These are phyloP conservation scores for Lipomyces mesembrius DNA, from an alignment of 805 yeast species.

Conservation along the genomic window DNA sequence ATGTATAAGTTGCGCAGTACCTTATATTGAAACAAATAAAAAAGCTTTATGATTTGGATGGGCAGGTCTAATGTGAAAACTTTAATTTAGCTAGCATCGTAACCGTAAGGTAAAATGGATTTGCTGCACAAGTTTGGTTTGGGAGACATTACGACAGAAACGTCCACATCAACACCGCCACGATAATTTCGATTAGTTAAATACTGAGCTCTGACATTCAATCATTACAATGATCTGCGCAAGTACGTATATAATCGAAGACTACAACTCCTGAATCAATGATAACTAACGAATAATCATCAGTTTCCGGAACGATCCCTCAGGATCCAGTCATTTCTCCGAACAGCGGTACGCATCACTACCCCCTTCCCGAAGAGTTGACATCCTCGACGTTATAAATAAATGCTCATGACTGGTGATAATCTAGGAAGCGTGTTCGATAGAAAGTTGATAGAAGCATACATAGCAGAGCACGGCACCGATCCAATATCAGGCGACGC, in stretches of 20 bases:
- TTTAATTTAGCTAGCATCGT: neutral
- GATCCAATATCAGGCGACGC: slow-evolving; percentile 80
- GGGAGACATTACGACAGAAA: too few species aligned
- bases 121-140: too few species aligned
- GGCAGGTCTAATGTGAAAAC: neutral
- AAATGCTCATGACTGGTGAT: neutral
- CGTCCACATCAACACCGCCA: too few species aligned
- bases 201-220: neutral
- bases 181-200: neutral
- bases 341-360: slow-evolving; percentile 30
- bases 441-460: slow-evolving; percentile 59
- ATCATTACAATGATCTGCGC: slow-evolving; percentile 6
- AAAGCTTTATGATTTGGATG: neutral
- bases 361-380: neutral
- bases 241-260: slow-evolving; percentile 1
- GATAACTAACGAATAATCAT: neutral
- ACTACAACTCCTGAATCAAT: neutral
- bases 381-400: neutral
- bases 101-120: too few species aligned
- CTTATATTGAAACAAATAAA: neutral
- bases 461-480: slow-evolving; percentile 63
- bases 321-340: slow-evolving; percentile 31
- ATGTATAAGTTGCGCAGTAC: neutral
- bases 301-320: slow-evolving; percentile 32
- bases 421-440: slow-evolving; percentile 72